A percentile compares a stretch with the other conserved stretches of the same genome.
phyloP scores from a whole-genome alignment of 2,329 filamentous ascomycete genomes.

The Grosmannia clavigera region DNA sequence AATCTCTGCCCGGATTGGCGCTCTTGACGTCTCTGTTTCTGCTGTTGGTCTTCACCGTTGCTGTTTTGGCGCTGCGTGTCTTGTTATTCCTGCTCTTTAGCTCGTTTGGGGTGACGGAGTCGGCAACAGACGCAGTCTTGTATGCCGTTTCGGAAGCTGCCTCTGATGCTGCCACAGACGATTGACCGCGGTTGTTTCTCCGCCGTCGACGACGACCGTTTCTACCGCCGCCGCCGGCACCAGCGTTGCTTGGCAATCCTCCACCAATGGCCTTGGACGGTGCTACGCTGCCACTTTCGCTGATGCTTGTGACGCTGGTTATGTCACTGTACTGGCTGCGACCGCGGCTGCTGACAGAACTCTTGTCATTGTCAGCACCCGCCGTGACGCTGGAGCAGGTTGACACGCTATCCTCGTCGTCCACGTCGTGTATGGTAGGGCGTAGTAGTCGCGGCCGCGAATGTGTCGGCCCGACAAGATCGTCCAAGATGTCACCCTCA shows the following conservation, averaged over 20 bases:
- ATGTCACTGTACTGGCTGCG: not conserved
- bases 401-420: not conserved
- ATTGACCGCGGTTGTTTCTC: not conserved
- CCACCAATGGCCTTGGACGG: not conserved
- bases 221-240: not conserved
- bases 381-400: constrained; percentile 1
- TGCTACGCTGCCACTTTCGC: not conserved
- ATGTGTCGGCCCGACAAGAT: not conserved
- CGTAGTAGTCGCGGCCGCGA: not conserved
- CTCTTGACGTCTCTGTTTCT: not conserved
- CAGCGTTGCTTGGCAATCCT: not conserved
- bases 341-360: not conserved
- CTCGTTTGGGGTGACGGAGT: not conserved
- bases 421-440: not conserved
- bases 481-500: constrained; percentile 6
- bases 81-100: not conserved
- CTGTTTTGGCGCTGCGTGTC: not conserved
- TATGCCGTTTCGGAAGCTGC: not conserved
- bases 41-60: too few species aligned
- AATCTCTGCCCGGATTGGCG: not conserved
- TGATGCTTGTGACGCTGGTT: not conserved
- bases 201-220: not conserved
- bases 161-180: not conserved
- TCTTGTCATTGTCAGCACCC: not conserved
- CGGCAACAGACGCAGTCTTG: not conserved